Percentiles rank a stretch among this genome's conserved stretches.
These are phyloP conservation scores for Citrus mangshanensis DNA, from an alignment of 345 rosid genomes.

Conservation along the genomic window DNA sequence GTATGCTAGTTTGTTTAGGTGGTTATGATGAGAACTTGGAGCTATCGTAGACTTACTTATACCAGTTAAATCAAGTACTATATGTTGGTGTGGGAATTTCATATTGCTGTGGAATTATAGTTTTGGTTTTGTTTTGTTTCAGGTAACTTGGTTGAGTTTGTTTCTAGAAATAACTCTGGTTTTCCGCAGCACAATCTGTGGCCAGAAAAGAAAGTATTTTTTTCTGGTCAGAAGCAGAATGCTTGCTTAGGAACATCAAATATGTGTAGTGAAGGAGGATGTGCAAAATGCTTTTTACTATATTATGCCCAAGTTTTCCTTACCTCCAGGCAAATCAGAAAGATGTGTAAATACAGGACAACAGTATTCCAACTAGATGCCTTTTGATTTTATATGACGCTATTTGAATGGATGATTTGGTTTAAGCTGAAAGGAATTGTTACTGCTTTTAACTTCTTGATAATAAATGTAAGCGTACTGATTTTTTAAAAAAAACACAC, in stretches of 20 bases:
- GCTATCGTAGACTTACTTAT: constrained; percentile 2
- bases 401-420: too few relatives aligned
- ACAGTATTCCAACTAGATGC: too few relatives aligned
- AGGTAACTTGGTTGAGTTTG: neutral
- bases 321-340: too few relatives aligned
- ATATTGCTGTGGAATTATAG: neutral
- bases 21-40: constrained; percentile 5
- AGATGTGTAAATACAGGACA: too few relatives aligned
- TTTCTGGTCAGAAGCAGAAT: neutral
- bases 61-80: neutral
- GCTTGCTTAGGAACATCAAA: neutral
- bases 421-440: too few relatives aligned
- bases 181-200: neutral
- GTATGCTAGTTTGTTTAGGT: constrained; percentile 16
- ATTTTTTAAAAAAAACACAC: too few relatives aligned
- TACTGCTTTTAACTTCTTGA: neutral
- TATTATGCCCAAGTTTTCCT: neutral
- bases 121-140: neutral
- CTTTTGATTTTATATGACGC: too few relatives aligned
- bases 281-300: neutral
- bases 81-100: neutral
- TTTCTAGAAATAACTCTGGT: neutral
- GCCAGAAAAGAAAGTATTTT: neutral
- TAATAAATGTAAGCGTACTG: too few relatives aligned
- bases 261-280: too few relatives aligned